Base-by-base conservation (phyloP, 805 yeast genomes). In the Teunomyces tritomae region DNA sequence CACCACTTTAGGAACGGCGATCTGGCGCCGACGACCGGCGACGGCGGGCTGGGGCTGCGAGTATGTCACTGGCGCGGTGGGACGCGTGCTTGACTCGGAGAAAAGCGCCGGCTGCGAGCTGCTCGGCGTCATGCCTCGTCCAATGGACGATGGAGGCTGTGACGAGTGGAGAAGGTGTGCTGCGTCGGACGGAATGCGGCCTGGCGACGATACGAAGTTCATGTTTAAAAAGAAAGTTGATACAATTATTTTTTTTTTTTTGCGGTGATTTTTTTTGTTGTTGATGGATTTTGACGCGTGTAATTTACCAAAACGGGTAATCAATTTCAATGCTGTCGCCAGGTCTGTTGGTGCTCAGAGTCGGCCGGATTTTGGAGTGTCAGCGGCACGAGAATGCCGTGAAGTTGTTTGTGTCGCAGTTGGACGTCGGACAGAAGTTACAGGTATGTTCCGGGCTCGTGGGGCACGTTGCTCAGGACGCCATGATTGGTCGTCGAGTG, bases 1-100 rank as follows among this genome's bases (percentile, higher is more conserved):
- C 26, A 81, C 81, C 26, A 94, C 96, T 62, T 87, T 89, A 26
- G 95, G 90, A 46, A 92, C 88, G 26, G 83, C 82, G 49, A 80
- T 74, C 49, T 84, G 71, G 50, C 80, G 79, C 59, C 85, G 77
- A 69, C 86, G 77, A 8, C 71, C 68, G 4, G 63, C 55, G 8
- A 55, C 57, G 8, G 57, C 55, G 6, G 61, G 45, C 37, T 48
- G 41, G 5, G 49, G 40, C 45, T 42, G 45, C 8, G 37, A 32
- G 17, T 20, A 39, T 5, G 26, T 39, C 9, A 27, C 49, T 26
- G 53, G 47, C 14, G 56, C 45, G 32, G 51, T 57, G 8, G 50
- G 50, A 32, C 50, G 63, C 17, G 55, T 45, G 45, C 44, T 55
- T 48, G 57, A 48, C 50, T 59, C 73, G 48, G 70, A 64, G 57